Base-by-base conservation (phyloP, 2,329 filamentous ascomycete species). In the Grosmannia serpens region DNA sequence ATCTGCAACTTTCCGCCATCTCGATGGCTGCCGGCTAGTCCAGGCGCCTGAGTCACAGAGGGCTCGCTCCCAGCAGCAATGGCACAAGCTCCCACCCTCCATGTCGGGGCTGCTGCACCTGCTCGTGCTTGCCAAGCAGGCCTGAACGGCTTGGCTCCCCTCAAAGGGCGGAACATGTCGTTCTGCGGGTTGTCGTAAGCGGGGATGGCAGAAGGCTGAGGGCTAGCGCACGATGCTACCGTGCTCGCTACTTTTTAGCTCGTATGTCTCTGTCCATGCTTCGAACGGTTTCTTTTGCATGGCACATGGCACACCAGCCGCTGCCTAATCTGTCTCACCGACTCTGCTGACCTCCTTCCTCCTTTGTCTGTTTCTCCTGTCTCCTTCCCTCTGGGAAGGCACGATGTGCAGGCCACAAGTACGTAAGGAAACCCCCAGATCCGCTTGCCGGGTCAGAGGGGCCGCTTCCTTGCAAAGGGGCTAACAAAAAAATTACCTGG, bases 121-220 rank as follows among this genome's bases (percentile, higher is more conserved):
- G n/a, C n/a, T n/a, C n/a, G n/a, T n/a, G n/a, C n/a, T n/a, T n/a
- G n/a, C n/a, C n/a, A n/a, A n/a, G n/a, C n/a, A 17, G 15, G 15
- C 7, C 35, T 13, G 35, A 38, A 17, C 17, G 41, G 20, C 9
- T 17, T 44, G 17, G 41, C 20, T 11, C 13, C 20, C 41, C 41
- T 44, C 53, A 55, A 55, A 55, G 53, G 53, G 53, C 53, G 53
- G 10, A 27, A 29, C 7, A 55, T 55, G 53, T 55, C 53, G 53
- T 47, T 55, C 7, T 29, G 26, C 11, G 15, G 27, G 17, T 31
- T 31, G 50, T 22, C 29, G 15, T n/a, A 51, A 51, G 49, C 24
- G 24, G 26, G 49, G 27, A 10, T 7, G n/a, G n/a, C 7, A 29
- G 17, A 44, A 54, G 53, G 53, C 24, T 55, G 53, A 41, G 50